Evolutionary conservation across 2,329 filamentous ascomycete genomes (phyloP).

Genomic region (Magnaporthales sp.): DNA sequence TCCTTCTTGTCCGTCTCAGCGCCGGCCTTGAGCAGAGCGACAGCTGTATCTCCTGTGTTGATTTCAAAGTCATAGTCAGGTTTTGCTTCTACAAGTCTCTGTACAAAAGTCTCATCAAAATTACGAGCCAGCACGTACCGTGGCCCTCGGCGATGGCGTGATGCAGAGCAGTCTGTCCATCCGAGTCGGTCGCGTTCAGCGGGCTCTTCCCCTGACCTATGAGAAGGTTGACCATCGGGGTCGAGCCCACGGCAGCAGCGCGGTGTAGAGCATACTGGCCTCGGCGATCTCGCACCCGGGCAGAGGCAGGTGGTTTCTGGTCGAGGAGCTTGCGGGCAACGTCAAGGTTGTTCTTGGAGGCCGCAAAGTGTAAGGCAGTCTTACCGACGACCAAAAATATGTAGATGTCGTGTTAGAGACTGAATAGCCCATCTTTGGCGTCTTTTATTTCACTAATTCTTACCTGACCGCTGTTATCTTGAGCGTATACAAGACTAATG

Average conservation of each 20-base stretch:
- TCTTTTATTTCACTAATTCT: conserved; percentile 2
- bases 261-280: conserved; percentile 89
- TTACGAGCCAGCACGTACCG: conserved; percentile 32
- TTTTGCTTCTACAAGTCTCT: background rate
- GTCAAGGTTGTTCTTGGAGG: conserved; percentile 82
- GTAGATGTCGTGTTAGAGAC: background rate
- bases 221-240: conserved; percentile 77
- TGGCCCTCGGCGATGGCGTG: conserved; percentile 74
- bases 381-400: conserved; percentile 25
- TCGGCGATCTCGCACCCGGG: conserved; percentile 72
- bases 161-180: conserved; percentile 83
- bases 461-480: conserved; percentile 59
- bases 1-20: conserved; percentile 76
- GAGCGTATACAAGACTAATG: background rate
- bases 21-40: conserved; percentile 74
- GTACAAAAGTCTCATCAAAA: background rate
- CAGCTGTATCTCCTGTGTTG: conserved; percentile 62
- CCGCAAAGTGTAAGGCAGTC: conserved; percentile 85
- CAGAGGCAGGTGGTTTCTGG: conserved; percentile 60
- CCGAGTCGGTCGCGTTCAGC: conserved; percentile 70
- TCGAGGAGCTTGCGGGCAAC: conserved; percentile 69
- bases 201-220: conserved; percentile 65
- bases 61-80: background rate
- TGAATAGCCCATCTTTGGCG: background rate
- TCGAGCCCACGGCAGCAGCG: conserved; percentile 80